Evolutionary conservation across 1,284 basidiomycete species (phyloP), one percentile per base, ranked within the genome.

Genomic region (Phlebopus sp.): DNA sequence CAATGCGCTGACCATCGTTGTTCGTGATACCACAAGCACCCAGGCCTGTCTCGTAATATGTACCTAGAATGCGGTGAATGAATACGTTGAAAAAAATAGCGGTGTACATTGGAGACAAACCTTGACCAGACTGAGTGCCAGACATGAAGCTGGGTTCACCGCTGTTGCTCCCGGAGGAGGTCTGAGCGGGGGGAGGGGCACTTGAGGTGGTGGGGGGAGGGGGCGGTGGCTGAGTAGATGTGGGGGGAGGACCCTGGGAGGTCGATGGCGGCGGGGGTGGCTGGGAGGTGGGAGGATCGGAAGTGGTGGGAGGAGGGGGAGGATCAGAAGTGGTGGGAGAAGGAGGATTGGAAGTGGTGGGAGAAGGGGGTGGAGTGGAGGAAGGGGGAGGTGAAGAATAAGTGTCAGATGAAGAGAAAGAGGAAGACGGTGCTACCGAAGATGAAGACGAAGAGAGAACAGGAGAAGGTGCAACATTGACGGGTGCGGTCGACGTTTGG

Each of bases 21-120:
- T 82, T 86, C 44, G 69, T 74, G 55, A 76, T 72, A 39, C 86
- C 87, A 60, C 87, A 90, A 9, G 87, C 78, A 44, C 83, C 84
- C 31, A 89, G 75, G 47, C 85, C 87, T 46, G 78, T 66, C 0
- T 53, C 56, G 54, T 81, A 88, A 62, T 58, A 86, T 15, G 83
- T 86, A 42, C 71, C 77, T 78, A 43, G 27, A 14, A 51, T 31
- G 11, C 17, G 52, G 10, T 56, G 27, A 2, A 42, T 5, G 35
- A 23, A 37, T 18, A 36, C 5, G 30, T 2, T 11, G 17, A 27
- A 7, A 14, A 27, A 7, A 14, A 1, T 1, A 1, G n/a, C 41
- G 0, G 14, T 8, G 37, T 37, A 11, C 42, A 11, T 34, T 30
- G 42, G 15, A 46, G 11, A 55, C 49, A 27, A 54, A 76, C 78